Conservation (phyloP, 306 rosid species). For the Cucurbita moschata region DNA sequence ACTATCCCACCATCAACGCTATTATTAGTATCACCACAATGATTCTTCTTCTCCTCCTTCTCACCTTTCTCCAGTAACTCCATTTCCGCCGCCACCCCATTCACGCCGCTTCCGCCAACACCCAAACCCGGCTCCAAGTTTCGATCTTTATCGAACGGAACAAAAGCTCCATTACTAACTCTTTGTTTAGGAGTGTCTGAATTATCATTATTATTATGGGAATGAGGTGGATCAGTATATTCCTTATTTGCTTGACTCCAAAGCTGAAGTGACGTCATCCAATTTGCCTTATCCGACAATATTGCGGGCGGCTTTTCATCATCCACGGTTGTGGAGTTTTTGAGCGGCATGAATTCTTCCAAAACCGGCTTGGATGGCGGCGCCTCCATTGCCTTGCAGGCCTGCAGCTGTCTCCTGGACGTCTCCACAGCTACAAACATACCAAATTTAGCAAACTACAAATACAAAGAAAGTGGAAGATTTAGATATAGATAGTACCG, state of each 20-base stretch:
- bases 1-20: neutral
- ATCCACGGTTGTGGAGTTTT: constrained; percentile 35
- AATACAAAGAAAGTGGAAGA: neutral
- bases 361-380: constrained; percentile 33
- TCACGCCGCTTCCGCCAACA: neutral
- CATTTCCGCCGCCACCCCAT: neutral
- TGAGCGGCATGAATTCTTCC: constrained; percentile 87
- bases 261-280: constrained; percentile 93
- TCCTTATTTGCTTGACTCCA: constrained; percentile 59
- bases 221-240: too few species aligned
- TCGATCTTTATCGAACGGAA: constrained; percentile 74
- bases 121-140: neutral
- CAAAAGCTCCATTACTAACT: constrained; percentile 62
- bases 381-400: constrained; percentile 32
- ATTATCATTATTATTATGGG: constrained; percentile 16
- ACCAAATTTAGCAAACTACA: neutral
- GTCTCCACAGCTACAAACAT: constrained; percentile 45
- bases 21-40: neutral
- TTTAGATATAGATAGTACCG: constrained; percentile 20
- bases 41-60: neutral
- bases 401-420: constrained; percentile 71
- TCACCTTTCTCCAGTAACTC: constrained; percentile 1
- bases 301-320: constrained; percentile 30
- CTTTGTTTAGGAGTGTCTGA: neutral
- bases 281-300: constrained; percentile 74